These are phyloP conservation scores for Clavariopsis aquatica DNA, from an alignment of 495 filamentous ascomycete genomes.

Conservation along the genomic window DNA sequence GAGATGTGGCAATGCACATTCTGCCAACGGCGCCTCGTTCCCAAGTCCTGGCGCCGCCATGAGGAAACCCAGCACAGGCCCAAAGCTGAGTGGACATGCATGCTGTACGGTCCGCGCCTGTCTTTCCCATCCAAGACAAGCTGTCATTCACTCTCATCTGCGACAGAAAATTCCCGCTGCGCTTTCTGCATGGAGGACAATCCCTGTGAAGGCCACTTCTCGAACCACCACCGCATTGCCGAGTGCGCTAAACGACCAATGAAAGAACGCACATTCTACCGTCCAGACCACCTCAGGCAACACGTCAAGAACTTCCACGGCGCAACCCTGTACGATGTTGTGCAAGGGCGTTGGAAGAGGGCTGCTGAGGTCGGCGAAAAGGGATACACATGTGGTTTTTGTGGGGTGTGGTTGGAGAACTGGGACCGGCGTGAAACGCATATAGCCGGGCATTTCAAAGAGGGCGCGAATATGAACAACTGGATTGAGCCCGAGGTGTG, in stretches of 20 bases:
- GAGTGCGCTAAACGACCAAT: conserved; percentile 27
- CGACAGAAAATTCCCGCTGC: conserved; percentile 16
- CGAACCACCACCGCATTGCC: conserved; percentile 22
- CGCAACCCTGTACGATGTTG: conserved; percentile 22
- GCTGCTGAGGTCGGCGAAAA: not conserved
- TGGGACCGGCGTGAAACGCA: conserved; percentile 34
- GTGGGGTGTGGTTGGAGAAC: not conserved
- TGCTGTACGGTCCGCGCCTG: conserved; percentile 35
- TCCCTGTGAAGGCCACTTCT: conserved; percentile 32
- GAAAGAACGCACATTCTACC: conserved; percentile 29
- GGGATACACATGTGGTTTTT: conserved; percentile 34
- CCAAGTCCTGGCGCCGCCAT: conserved; percentile 39
- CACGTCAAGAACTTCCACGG: conserved; percentile 37
- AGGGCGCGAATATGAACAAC: conserved; percentile 26
- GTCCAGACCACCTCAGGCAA: conserved; percentile 36
- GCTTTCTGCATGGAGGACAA: conserved; percentile 34
- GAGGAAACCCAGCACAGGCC: conserved; percentile 40
- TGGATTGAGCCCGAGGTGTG: conserved; percentile 12
- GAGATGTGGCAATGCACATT: conserved; percentile 39
- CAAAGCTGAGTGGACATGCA: conserved; percentile 35
- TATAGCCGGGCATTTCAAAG: conserved; percentile 36
- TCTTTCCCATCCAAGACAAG: conserved; percentile 7
- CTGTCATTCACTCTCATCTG: not conserved
- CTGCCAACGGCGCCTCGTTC: conserved; percentile 25
- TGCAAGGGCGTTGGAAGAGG: conserved; percentile 29